phyloP scores from a whole-genome alignment of 768 basidiomycete species.

The Termitomyces sp. region DNA sequence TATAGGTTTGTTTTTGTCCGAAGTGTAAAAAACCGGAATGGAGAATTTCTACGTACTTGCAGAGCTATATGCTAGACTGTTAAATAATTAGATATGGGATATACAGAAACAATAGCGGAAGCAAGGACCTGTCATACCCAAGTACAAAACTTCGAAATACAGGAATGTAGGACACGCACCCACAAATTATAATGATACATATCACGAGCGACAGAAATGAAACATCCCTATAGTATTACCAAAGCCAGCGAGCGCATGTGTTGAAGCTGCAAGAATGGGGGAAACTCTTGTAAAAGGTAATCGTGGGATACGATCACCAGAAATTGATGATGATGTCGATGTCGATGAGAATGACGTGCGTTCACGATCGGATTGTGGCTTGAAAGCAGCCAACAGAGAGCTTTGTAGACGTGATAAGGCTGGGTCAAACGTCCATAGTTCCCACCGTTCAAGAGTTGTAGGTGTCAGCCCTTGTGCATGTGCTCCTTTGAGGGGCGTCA shows the following conservation, averaged over 20 bases:
- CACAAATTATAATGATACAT: not conserved
- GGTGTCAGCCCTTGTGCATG: conserved; percentile 48
- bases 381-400: conserved; percentile 48
- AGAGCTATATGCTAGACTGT: not conserved
- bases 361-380: conserved; percentile 17
- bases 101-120: not conserved
- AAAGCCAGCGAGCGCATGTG: conserved; percentile 65
- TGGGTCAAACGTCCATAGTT: conserved; percentile 76
- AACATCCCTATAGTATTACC: conserved; percentile 75
- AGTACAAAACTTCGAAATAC: not conserved
- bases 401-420: conserved; percentile 42
- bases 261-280: conserved; percentile 47
- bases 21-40: not conserved
- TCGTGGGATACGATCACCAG: conserved; percentile 39
- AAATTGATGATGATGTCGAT: conserved; percentile 15
- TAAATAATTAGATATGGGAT: not conserved
- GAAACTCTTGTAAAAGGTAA: conserved; percentile 81
- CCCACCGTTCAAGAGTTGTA: conserved; percentile 77
- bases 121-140: not conserved
- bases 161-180: not conserved
- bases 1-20: not conserved
- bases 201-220: conserved; percentile 25
- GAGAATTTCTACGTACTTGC: not conserved
- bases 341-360: conserved; percentile 20
- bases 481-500: conserved; percentile 4